phyloP scores from a whole-genome alignment of 345 rosid genomes.

The Salix dunnii region DNA sequence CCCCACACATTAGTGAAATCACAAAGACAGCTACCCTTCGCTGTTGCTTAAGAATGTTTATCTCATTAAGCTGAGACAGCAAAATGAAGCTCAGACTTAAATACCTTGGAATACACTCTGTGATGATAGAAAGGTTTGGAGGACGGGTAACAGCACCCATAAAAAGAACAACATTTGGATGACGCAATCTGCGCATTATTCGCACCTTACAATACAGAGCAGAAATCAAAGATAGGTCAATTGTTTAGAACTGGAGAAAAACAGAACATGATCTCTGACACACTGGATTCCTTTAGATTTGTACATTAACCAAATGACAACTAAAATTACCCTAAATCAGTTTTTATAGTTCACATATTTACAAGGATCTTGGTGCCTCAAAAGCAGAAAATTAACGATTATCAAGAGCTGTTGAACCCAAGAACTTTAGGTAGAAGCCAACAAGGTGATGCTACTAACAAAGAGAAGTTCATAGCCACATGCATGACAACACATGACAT shows the following conservation, averaged over 20 bases:
- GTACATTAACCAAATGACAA: too few species aligned
- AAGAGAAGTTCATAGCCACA: not conserved
- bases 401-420: not conserved
- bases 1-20: not conserved
- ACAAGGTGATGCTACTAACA: not conserved
- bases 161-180: constrained; percentile 96
- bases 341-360: not conserved
- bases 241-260: constrained; percentile 1
- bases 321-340: not conserved
- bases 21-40: constrained; percentile 7
- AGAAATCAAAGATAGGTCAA: constrained; percentile 4
- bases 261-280: constrained; percentile 7
- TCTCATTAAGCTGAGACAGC: not conserved
- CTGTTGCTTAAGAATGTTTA: not conserved
- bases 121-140: constrained; percentile 91
- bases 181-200: constrained; percentile 96
- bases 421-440: not conserved
- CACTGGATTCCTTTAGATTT: not conserved
- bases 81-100: constrained; percentile 6
- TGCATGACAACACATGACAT: not conserved
- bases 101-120: constrained; percentile 97
- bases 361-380: not conserved
- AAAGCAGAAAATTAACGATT: not conserved
- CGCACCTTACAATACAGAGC: constrained; percentile 57
- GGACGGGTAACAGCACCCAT: constrained; percentile 99